Conservation (phyloP, 257 asterid genomes). For the Solanum habrochaites region DNA sequence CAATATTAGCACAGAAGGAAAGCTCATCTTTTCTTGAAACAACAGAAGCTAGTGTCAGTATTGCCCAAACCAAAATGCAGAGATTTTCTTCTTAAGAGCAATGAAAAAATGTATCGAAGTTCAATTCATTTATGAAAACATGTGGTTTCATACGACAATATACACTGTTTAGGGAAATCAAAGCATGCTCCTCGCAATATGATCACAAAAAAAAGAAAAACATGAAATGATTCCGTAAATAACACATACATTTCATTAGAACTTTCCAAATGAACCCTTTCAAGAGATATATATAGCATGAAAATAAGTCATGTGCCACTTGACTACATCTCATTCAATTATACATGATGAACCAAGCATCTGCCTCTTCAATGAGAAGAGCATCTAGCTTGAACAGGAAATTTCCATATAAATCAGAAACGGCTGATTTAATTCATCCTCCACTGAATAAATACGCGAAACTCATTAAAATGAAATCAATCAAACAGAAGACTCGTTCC, state of each 20-base stretch:
- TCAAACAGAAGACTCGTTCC: conserved; percentile 10
- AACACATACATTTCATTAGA: not conserved
- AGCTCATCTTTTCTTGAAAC: not conserved
- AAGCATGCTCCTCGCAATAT: not conserved
- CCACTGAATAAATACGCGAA: conserved; percentile 1
- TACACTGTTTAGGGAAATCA: not conserved
- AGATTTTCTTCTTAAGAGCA: not conserved
- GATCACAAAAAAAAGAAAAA: not conserved
- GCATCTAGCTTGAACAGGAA: not conserved
- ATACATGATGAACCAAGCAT: not conserved
- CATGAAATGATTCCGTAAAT: not conserved
- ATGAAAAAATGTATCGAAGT: not conserved
- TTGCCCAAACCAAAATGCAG: not conserved
- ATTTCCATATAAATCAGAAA: not conserved
- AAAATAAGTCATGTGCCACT: not conserved
- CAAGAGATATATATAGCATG: not conserved
- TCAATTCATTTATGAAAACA: not conserved
- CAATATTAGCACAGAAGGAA: not conserved
- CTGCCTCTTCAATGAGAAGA: not conserved
- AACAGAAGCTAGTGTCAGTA: not conserved
- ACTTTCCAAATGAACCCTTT: not conserved
- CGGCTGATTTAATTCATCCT: not conserved
- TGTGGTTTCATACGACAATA: not conserved
- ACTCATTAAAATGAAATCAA: conserved; percentile 1
- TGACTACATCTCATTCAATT: not conserved